Evolutionary conservation across 805 yeast species (phyloP).

Genomic region (Starmerella geochares): DNA sequence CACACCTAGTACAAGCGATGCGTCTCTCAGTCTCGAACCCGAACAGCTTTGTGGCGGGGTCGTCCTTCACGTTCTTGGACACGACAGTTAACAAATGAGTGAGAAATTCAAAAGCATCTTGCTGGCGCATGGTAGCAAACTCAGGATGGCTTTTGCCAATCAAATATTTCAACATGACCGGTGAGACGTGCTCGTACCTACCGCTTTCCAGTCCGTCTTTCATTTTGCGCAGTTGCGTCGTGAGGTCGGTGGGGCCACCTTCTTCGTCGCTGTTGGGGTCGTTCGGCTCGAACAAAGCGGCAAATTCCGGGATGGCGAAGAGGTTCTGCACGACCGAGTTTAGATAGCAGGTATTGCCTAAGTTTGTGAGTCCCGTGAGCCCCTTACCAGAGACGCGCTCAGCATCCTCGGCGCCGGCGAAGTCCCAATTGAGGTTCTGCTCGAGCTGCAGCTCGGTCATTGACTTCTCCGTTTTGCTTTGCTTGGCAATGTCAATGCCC

Average conservation of each 20-base stretch:
- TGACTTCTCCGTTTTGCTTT: constrained; percentile 72
- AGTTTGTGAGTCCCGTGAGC: constrained; percentile 73
- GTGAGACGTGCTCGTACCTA: constrained; percentile 58
- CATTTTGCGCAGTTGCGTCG: constrained; percentile 67
- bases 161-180: constrained; percentile 61
- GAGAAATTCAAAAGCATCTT: constrained; percentile 89
- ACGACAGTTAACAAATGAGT: constrained; percentile 54
- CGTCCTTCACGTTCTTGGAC: constrained; percentile 30
- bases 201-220: constrained; percentile 73
- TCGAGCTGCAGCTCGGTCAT: constrained; percentile 83
- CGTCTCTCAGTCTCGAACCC: constrained; percentile 58
- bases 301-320: constrained; percentile 36
- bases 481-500: constrained; percentile 52
- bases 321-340: constrained; percentile 71
- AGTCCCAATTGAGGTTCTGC: constrained; percentile 89
- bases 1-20: constrained; percentile 48
- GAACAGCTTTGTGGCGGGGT: constrained; percentile 45
- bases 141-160: constrained; percentile 73
- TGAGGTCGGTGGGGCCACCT: constrained; percentile 53
- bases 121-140: constrained; percentile 79
- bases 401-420: constrained; percentile 54
- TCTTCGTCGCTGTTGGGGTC: constrained; percentile 28
- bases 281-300: constrained; percentile 27
- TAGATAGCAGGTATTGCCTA: constrained; percentile 89
- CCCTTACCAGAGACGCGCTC: constrained; percentile 63